Evolutionary conservation across 306 rosid species (phyloP), one percentile per base, ranked within the genome.

Genomic region (Carpinus viminea): DNA sequence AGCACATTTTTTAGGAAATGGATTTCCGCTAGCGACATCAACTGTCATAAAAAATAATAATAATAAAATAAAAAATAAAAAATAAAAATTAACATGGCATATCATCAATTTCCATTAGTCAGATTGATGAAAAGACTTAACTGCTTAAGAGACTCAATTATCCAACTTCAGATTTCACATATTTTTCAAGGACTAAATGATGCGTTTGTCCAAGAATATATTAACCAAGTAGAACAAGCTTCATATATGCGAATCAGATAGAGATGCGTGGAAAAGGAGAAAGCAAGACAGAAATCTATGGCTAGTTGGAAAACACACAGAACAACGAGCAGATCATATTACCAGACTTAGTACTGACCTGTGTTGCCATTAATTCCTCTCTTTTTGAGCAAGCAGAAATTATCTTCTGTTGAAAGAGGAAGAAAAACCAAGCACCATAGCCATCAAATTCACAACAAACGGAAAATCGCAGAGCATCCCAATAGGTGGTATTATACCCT

Each of bases 401-500:
- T 80, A 71, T 53, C 69, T 72, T 78, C 61, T 60, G 52, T 61
- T 36, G 75, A 70, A 75, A 57, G 43, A 68, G 68, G 60, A 18
- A 54, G 6, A 76, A 71, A 66, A 17, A 20, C 9, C 17, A 75
- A 78, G 36, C 74, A 75, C 34, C 36, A 62, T 51, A 3, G 4
- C 59, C 75, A 78, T 74, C 50, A 70, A 51, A 80, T 73, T 64
- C 65, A 53, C n/a, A 73, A 41, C 24, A 66, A 75, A 75, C 1
- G 31, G 70, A 79, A 74, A 45, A 62, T 61, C 31, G 4, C 4
- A 12, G 77, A 68, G 47, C 47, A 66, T 69, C 47, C 36, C 10
- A 70, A 50, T 72, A 45, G 57, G 36, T 45, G 71, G 76, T 16
- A 51, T 20, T 72, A 57, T 68, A 85, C 89, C 64, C 78, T 62